Conservation (phyloP, 208 protist species). For the Blastocrithidia nonstop region DNA sequence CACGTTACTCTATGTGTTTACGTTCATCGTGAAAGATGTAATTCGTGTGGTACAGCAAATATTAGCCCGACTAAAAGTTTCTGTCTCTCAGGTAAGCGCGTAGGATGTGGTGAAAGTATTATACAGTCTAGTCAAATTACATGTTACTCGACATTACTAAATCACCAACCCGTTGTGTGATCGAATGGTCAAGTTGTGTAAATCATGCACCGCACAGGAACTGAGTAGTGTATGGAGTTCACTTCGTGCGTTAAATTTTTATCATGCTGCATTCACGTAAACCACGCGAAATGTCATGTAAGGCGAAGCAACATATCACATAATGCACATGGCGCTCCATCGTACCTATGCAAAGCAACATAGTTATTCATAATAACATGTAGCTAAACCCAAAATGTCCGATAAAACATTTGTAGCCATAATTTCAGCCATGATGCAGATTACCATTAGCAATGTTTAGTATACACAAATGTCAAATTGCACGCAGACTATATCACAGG, state of each 20-base stretch:
- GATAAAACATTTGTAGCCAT: not conserved
- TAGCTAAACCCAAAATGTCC: not conserved
- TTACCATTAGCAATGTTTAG: no score
- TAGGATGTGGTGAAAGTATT: slow-evolving; percentile 54
- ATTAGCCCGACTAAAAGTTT: slow-evolving; percentile 56
- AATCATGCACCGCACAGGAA: slow-evolving; percentile 42
- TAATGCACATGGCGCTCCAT: no score
- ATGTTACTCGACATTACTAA: slow-evolving; percentile 27
- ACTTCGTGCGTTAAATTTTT: slow-evolving; percentile 19
- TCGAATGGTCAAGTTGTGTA: slow-evolving; percentile 25
- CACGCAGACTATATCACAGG: no score
- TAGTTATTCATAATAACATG: not conserved
- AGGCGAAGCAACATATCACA: not conserved
- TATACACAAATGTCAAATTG: no score
- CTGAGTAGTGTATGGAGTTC: slow-evolving; percentile 60
- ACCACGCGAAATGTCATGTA: not conserved
- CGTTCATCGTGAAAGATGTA: slow-evolving; percentile 58
- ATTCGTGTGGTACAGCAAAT: slow-evolving; percentile 73
- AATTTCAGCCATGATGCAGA: not conserved
- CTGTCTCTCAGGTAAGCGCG: slow-evolving; percentile 19
- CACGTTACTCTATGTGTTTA: slow-evolving; percentile 65
- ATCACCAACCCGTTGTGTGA: slow-evolving; percentile 47
- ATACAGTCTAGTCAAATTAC: slow-evolving; percentile 64
- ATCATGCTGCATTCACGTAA: slow-evolving; percentile 11
- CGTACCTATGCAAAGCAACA: not conserved